Base-by-base conservation (phyloP, 2,329 filamentous ascomycete species). In the Fusarium sp. region DNA sequence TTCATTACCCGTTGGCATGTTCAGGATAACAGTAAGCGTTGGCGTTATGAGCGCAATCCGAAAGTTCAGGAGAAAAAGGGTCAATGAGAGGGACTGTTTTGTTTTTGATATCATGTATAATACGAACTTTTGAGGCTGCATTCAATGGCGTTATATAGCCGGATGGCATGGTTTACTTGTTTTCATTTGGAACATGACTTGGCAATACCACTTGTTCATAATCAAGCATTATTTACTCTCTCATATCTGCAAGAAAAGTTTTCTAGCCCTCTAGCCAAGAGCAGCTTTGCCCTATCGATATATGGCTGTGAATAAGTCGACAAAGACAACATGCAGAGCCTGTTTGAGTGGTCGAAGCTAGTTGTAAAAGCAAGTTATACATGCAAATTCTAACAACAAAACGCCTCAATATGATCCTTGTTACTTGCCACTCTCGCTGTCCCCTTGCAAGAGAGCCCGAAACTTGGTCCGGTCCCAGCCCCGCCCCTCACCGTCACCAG, bases 1-100 rank as follows among this genome's bases (percentile, higher is more conserved):
- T 63, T 63, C 20, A 9, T 42, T 6, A 57, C 34, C 11, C 61
- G 61, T 18, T 63, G 61, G 61, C 54, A 57, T 37, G 54, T 57
- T 57, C 54, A 57, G 54, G 54, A 57, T 37, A 57, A 57, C 14
- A 37, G 54, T n/a, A 57, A 57, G 31, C 54, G 54, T 37, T 57
- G 54, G 54, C 54, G 54, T 57, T 57, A 57, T 57, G 31, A 57
- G 31, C 54, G 54, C 54, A 37, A 57, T 37, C 31, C 31, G 31
- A 57, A 37, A 37, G 54, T 57, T 22, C 8, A 37, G 54, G 54
- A 57, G 31, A 37, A 20, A 13, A 57, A 57, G 31, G 31, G 10
- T 22, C 54, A 57, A 57, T 57, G 54, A 57, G 11, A 31, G 29
- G 29, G 7, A 11, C 16, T 57, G 31, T 35, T 22, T 35, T 22